These are phyloP conservation scores for Collariella sp. DNA, from an alignment of 495 filamentous ascomycete species.

Conservation along the genomic window DNA sequence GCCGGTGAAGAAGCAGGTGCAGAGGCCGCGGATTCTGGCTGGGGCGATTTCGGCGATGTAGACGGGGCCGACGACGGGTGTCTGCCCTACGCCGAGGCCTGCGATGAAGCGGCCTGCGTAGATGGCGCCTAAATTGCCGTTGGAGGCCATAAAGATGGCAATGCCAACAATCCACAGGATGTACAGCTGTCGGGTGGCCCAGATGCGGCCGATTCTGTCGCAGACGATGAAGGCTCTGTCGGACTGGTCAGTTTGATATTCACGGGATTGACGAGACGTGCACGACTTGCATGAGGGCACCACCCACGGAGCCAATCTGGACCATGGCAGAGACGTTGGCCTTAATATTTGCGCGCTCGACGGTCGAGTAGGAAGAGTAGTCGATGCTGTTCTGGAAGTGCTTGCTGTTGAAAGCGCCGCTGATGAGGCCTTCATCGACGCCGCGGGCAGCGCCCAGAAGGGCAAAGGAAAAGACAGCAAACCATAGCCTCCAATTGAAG, in stretches of 20 bases:
- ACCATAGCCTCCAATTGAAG: slow-evolving; percentile 59
- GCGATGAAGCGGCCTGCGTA: slow-evolving; percentile 62
- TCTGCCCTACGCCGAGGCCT: slow-evolving; percentile 59
- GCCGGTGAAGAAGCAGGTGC: slow-evolving; percentile 59
- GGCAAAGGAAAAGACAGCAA: slow-evolving; percentile 57
- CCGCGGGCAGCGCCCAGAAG: slow-evolving; percentile 61
- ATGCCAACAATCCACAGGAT: slow-evolving; percentile 59
- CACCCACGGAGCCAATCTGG: slow-evolving; percentile 58
- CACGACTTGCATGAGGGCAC: slow-evolving; percentile 49
- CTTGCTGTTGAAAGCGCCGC: slow-evolving; percentile 53
- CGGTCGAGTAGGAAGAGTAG: slow-evolving; percentile 43
- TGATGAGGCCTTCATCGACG: slow-evolving; percentile 69
- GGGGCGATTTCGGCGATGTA: slow-evolving; percentile 58
- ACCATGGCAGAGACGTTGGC: slow-evolving; percentile 67
- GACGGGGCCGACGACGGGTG: slow-evolving; percentile 53
- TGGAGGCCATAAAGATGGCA: slow-evolving; percentile 54
- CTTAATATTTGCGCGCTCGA: slow-evolving; percentile 53
- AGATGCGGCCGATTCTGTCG: slow-evolving; percentile 59
- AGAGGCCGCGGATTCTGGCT: slow-evolving; percentile 55
- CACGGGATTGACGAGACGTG: background rate
- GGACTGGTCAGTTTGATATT: background rate
- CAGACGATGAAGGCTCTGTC: slow-evolving; percentile 52
- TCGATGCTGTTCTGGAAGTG: slow-evolving; percentile 54
- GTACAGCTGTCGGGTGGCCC: slow-evolving; percentile 61
- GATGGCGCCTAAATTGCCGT: slow-evolving; percentile 32